Base-by-base conservation (phyloP, 495 filamentous ascomycete species). In the Rhizodiscina lignyota region DNA sequence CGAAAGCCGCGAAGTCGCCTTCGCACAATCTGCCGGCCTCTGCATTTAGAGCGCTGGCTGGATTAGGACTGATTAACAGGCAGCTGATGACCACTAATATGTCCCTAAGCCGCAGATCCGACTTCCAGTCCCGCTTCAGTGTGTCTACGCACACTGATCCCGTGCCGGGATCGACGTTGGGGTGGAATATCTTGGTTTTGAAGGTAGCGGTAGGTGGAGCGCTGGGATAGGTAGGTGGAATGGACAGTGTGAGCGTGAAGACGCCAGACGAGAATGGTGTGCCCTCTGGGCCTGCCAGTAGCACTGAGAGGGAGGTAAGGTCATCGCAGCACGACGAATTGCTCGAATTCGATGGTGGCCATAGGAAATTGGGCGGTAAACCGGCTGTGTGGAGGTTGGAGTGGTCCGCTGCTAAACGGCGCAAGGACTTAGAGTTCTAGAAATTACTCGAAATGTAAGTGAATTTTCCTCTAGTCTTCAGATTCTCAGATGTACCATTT, bases 81-180 rank as follows among this genome's bases (percentile, higher is more conserved):
- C 77, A 82, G 3, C 64, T 69, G 27, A 82, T 79, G 0, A 74
- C 79, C 36, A 77, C 50, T 22, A 79, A 50, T 4, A 80, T 70
- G 56, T 80, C 74, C 30, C 67, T 60, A 21, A 81, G 44, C 5
- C 69, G 77, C 35, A 79, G 44, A 13, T 54, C 67, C 5, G 62
- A 50, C 24, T 68, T 59, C 77, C 77, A 82, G 48, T 79, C 77
- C 18, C 72, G 58, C 51, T 81, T 82, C 13, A 82, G 49, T 4
- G 77, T 81, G 50, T 80, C 77, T 22, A 82, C 74, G 39, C 77
- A 82, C 5, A 82, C 70, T 13, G 66, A 67, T 0, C 77, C 77
- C 2, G 67, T 69, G 18, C 55, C 56, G 42, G 75, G 71, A 40
- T 81, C 77, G 36, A 82, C 69, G 43, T 82, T 82, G 0, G 77